Percentiles rank a stretch among this genome's conserved stretches.
phyloP scores from a whole-genome alignment of 805 yeast genomes.

The Candida ortonii region DNA sequence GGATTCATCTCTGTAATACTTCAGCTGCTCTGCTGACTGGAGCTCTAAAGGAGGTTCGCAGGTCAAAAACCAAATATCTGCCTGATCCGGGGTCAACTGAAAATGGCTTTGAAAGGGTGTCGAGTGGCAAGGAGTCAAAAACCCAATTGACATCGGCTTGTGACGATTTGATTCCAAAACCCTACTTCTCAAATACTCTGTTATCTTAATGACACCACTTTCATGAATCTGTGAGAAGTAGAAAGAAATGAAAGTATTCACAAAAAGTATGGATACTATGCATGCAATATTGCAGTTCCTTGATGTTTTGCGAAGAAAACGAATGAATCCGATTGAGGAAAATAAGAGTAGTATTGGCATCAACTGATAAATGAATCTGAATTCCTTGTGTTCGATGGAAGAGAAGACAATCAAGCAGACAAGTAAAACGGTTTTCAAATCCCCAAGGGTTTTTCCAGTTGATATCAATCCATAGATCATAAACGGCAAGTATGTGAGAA shows the following conservation, averaged over 20 bases:
- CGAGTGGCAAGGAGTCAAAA: slow-evolving; percentile 94
- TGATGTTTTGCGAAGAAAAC: slow-evolving; percentile 9
- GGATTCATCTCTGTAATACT: slow-evolving; percentile 75
- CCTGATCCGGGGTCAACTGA: slow-evolving; percentile 48
- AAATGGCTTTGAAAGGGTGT: slow-evolving; percentile 91
- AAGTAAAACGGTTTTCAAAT: slow-evolving; percentile 27
- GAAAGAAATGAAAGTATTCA: slow-evolving; percentile 18
- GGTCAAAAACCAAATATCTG: slow-evolving; percentile 71
- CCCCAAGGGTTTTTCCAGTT: slow-evolving; percentile 11
- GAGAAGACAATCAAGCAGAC: slow-evolving; percentile 59
- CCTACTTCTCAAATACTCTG: slow-evolving; percentile 45
- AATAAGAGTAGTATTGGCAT: slow-evolving; percentile 67
- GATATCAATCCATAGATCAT: slow-evolving; percentile 42
- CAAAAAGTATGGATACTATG: slow-evolving; percentile 6
- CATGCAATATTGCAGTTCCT: slow-evolving; percentile 7
- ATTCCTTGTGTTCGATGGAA: slow-evolving; percentile 77
- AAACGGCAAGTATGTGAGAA: slow-evolving; percentile 65
- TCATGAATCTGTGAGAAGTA: slow-evolving; percentile 70
- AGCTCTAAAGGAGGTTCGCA: slow-evolving; percentile 85
- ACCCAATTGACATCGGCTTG: slow-evolving; percentile 60
- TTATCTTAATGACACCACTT: slow-evolving; percentile 75
- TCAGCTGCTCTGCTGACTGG: slow-evolving; percentile 32
- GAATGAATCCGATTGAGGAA: slow-evolving; percentile 40
- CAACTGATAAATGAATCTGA: slow-evolving; percentile 82
- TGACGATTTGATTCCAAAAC: slow-evolving; percentile 12